Percentiles rank a stretch among this genome's conserved stretches.
phyloP scores from a whole-genome alignment of 257 asterid species.

The Gardenia jasminoides region DNA sequence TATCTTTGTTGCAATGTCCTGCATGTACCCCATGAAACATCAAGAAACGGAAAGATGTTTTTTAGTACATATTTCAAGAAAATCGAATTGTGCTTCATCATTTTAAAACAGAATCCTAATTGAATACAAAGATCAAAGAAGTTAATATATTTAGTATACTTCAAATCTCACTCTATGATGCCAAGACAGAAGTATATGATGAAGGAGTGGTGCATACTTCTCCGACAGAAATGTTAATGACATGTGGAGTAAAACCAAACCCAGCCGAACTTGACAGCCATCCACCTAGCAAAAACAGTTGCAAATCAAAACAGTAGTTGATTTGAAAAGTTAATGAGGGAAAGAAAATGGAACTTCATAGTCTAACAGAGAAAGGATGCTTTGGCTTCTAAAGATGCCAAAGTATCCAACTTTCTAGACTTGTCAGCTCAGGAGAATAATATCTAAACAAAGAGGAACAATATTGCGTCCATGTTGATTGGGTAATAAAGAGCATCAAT shows the following conservation, averaged over 20 bases:
- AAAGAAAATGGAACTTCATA: not conserved
- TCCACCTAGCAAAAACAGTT: slow-evolving; percentile 54
- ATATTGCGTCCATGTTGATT: not conserved
- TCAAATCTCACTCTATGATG: not conserved
- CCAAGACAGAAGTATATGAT: not conserved
- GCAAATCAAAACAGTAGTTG: slow-evolving; percentile 3
- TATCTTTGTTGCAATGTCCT: slow-evolving; percentile 74
- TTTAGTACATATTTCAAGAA: not conserved
- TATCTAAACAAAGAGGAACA: not conserved
- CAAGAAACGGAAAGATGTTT: not conserved
- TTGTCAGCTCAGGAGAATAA: not conserved
- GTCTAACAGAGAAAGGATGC: not conserved
- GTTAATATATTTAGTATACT: not conserved
- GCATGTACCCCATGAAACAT: slow-evolving; percentile 22
- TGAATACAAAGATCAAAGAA: not conserved
- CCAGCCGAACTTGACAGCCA: slow-evolving; percentile 60
- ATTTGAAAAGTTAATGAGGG: not conserved
- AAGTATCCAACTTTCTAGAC: not conserved
- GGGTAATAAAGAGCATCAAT: not conserved
- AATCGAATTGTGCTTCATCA: not conserved
- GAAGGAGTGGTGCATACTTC: slow-evolving; percentile 49
- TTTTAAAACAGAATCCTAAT: not conserved
- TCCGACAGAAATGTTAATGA: slow-evolving; percentile 62
- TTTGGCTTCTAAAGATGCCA: not conserved
- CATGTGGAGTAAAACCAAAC: slow-evolving; percentile 68